Evolutionary conservation across 192 early-diverging fungal species (phyloP).

Genomic region (Diversispora eburnea): DNA sequence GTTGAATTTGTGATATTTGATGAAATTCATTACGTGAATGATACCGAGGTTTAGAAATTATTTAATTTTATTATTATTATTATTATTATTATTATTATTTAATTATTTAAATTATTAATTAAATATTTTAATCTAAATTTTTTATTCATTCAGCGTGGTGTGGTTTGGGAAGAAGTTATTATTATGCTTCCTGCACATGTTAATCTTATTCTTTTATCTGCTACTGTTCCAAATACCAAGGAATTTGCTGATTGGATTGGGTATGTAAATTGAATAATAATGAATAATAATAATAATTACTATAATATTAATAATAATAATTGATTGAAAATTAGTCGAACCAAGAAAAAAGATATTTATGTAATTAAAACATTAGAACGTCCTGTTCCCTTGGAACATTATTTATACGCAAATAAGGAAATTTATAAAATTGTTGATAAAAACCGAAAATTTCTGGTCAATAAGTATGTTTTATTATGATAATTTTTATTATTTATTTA

Average conservation of each 20-base stretch:
- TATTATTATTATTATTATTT: not conserved
- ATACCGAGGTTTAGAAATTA: constrained; percentile 62
- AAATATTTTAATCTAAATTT: not conserved
- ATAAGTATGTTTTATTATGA: constrained; percentile 42
- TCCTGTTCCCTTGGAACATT: constrained; percentile 94
- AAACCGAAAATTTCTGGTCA: constrained; percentile 58
- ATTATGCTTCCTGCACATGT: constrained; percentile 98
- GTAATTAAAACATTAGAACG: constrained; percentile 92
- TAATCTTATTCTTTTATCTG: constrained; percentile 90
- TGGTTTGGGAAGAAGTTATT: constrained; percentile 99
- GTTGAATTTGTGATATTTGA: constrained; percentile 99
- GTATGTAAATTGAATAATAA: constrained; percentile 38
- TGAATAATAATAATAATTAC: not conserved
- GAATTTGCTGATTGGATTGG: constrained; percentile 99
- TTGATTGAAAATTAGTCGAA: constrained; percentile 56
- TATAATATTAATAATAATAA: not conserved
- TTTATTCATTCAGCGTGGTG: constrained; percentile 61
- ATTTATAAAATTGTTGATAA: constrained; percentile 87
- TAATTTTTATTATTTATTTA: not conserved
- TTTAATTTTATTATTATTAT: not conserved
- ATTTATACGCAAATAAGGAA: constrained; percentile 82
- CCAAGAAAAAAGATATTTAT: constrained; percentile 96
- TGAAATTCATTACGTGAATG: constrained; percentile 98
- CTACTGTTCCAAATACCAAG: constrained; percentile 95
- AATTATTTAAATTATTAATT: not conserved